phyloP scores from a whole-genome alignment of 148 eudicot genomes.

The Heliosperma pusillum region DNA sequence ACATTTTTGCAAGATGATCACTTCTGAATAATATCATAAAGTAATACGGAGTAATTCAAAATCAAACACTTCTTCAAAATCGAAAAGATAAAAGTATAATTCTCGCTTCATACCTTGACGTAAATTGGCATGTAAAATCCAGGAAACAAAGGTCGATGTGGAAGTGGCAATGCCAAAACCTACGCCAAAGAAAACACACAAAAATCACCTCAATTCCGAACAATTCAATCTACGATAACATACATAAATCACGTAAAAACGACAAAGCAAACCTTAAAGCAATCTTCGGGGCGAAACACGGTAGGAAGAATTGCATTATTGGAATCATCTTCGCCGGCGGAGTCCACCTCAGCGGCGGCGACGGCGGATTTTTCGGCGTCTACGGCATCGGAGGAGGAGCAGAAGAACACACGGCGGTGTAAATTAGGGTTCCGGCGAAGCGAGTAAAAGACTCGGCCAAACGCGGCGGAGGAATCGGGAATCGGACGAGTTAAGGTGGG shows the following conservation, averaged over 20 bases:
- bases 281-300: constrained; percentile 75
- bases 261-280: constrained; percentile 45
- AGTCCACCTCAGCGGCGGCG: constrained; percentile 41
- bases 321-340: constrained; percentile 39
- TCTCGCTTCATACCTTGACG: constrained; percentile 60
- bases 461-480: constrained; percentile 35
- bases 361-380: constrained; percentile 31
- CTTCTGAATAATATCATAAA: neutral
- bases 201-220: neutral
- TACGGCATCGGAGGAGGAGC: constrained; percentile 52
- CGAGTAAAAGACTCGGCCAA: constrained; percentile 42
- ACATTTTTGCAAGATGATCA: no score
- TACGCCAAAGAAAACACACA: constrained; percentile 32
- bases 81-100: no score
- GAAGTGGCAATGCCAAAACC: constrained; percentile 89
- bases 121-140: constrained; percentile 96
- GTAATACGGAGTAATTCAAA: neutral
- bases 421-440: constrained; percentile 42
- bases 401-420: constrained; percentile 43
- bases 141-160: constrained; percentile 87
- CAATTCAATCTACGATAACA: constrained; percentile 5
- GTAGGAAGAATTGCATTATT: constrained; percentile 67
- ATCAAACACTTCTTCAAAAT: neutral
- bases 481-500: constrained; percentile 33
- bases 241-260: neutral